Percentiles rank a stretch among this genome's conserved stretches.
These are phyloP conservation scores for Hymenoscyphus fructigenus DNA, from an alignment of 2,329 filamentous ascomycete species.

Conservation along the genomic window DNA sequence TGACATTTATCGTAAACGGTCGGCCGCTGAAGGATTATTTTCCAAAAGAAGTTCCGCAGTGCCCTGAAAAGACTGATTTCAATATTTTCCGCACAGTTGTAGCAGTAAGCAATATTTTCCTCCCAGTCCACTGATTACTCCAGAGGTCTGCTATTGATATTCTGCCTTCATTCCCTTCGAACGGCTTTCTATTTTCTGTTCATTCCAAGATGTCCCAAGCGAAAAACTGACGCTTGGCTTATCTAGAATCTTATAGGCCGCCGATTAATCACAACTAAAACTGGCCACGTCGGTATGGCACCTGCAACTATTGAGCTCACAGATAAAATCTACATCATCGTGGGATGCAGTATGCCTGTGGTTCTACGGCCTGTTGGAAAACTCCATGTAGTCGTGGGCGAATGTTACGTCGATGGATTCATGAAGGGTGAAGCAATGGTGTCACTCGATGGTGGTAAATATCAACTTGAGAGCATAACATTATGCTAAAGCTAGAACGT, in stretches of 20 bases:
- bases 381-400: conserved; percentile 20
- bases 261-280: conserved; percentile 1
- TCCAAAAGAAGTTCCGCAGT: not conserved
- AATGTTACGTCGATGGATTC: conserved; percentile 15
- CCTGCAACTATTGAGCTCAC: conserved; percentile 5
- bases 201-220: not conserved
- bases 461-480: not conserved
- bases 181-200: not conserved
- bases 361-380: conserved; percentile 13
- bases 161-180: not conserved
- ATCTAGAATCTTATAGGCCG: not conserved
- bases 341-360: conserved; percentile 16
- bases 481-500: not conserved
- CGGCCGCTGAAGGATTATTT: not conserved
- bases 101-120: not conserved
- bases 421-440: conserved; percentile 24
- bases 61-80: not conserved
- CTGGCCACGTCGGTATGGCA: conserved; percentile 14
- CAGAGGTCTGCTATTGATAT: no score
- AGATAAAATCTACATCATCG: conserved; percentile 14
- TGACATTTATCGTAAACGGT: not conserved
- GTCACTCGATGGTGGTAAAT: not conserved
- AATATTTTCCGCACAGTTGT: not conserved
- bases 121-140: not conserved
- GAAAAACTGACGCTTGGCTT: not conserved